phyloP scores from a whole-genome alignment of 208 protist species.

The Leishmania tarentolae region DNA sequence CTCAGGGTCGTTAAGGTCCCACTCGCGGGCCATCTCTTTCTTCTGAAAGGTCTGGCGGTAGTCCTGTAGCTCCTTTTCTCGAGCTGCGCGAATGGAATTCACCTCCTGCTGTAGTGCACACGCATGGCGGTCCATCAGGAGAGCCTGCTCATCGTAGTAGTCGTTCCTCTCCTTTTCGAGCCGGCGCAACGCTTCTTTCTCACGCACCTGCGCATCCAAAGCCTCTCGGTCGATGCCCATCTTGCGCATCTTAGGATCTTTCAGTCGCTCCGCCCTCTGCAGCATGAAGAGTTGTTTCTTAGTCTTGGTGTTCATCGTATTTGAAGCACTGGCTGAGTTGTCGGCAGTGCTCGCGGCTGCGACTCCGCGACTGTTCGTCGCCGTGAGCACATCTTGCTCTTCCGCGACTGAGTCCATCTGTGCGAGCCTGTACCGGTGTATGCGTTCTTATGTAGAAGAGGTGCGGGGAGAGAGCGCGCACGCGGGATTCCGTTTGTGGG shows the following conservation, averaged over 20 bases:
- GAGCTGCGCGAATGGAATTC: conserved; percentile 70
- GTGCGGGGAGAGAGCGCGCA: background rate
- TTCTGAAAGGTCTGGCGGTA: conserved; percentile 90
- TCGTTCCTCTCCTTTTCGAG: conserved; percentile 88
- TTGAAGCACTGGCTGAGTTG: conserved; percentile 12
- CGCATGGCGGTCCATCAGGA: conserved; percentile 91
- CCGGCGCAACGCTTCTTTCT: conserved; percentile 81
- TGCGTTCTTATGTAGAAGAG: background rate
- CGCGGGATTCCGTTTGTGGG: background rate
- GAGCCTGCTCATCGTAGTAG: conserved; percentile 86
- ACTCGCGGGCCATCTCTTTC: conserved; percentile 82
- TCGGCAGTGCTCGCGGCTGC: conserved; percentile 1
- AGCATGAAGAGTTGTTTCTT: conserved; percentile 89
- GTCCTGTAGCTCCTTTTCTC: conserved; percentile 82
- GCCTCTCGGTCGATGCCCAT: conserved; percentile 93
- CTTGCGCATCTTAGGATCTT: conserved; percentile 89
- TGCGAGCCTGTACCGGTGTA: conserved; percentile 1
- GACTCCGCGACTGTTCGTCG: conserved; percentile 12
- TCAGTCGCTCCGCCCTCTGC: conserved; percentile 88
- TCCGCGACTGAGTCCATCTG: conserved; percentile 22
- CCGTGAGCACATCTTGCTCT: conserved; percentile 8
- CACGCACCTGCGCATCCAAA: conserved; percentile 90
- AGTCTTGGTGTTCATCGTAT: conserved; percentile 26
- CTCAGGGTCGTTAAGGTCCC: conserved; percentile 91
- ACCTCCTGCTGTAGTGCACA: conserved; percentile 88